Conservation (phyloP, 225 moss, liverwort and hornwort species). For the Marchantia paleacea region DNA sequence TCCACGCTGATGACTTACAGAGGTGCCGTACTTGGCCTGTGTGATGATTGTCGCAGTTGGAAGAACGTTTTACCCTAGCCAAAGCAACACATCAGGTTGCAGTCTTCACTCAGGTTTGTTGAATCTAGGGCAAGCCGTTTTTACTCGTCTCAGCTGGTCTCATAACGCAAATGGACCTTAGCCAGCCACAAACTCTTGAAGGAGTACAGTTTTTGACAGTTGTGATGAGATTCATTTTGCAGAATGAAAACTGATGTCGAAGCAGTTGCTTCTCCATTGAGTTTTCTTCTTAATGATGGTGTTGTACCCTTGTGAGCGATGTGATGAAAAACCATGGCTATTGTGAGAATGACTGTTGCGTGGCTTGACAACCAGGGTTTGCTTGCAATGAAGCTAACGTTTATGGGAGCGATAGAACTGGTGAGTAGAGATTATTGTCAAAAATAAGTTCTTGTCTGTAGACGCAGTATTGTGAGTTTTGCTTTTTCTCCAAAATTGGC, state of each 20-base stretch:
- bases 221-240: too few species aligned
- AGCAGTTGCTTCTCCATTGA: neutral
- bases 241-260: neutral
- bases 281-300: neutral
- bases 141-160: neutral
- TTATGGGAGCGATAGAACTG: slow-evolving; percentile 92
- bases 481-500: too few species aligned
- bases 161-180: neutral
- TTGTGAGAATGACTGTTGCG: neutral
- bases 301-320: too few species aligned
- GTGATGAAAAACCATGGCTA: neutral
- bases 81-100: slow-evolving; percentile 97
- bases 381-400: slow-evolving; percentile 98
- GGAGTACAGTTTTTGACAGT: too few species aligned
- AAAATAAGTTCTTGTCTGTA: too few species aligned
- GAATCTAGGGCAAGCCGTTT: neutral
- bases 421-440: slow-evolving; percentile 1
- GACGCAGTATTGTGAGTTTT: too few species aligned
- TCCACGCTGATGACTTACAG: too few species aligned
- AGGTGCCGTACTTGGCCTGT: neutral
- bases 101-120: slow-evolving; percentile 67
- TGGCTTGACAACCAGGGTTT: slow-evolving; percentile 57
- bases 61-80: slow-evolving; percentile 83
- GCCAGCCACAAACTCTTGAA: too few species aligned
- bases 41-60: slow-evolving; percentile 35